Evolutionary conservation across 805 yeast species (phyloP).

Genomic region (Starmerella apicola): DNA sequence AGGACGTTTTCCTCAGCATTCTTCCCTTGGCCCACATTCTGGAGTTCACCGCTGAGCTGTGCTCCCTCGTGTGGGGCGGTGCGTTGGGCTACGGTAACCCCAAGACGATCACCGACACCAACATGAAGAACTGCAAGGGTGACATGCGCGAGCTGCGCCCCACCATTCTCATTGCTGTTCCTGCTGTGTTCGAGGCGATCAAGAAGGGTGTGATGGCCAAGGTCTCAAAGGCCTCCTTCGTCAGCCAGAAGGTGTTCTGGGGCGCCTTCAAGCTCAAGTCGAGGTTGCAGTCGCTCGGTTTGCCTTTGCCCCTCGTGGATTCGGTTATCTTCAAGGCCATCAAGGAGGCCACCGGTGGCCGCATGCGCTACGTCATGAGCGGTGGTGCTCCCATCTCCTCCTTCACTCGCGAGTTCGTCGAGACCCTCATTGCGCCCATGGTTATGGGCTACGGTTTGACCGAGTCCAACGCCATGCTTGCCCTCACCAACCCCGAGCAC

Average conservation of each 20-base stretch:
- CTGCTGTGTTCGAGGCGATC: constrained; percentile 95
- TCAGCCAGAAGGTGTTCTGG: constrained; percentile 80
- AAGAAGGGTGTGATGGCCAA: constrained; percentile 82
- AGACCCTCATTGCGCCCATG: constrained; percentile 70
- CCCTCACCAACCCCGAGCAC: constrained; percentile 50
- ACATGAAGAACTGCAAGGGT: constrained; percentile 74
- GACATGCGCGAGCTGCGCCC: constrained; percentile 83
- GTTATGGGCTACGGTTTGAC: constrained; percentile 93
- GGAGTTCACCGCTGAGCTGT: constrained; percentile 78
- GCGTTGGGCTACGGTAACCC: constrained; percentile 82
- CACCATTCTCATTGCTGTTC: constrained; percentile 94
- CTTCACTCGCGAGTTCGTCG: constrained; percentile 71
- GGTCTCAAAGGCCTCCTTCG: constrained; percentile 49
- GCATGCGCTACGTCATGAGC: constrained; percentile 55
- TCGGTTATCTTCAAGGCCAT: constrained; percentile 69
- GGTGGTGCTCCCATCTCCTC: constrained; percentile 87
- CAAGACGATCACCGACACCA: constrained; percentile 73
- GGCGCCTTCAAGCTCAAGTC: constrained; percentile 63
- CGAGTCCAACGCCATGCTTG: constrained; percentile 84
- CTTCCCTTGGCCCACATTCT: constrained; percentile 94
- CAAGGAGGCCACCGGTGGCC: constrained; percentile 91
- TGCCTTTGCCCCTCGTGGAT: constrained; percentile 74
- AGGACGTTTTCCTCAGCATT: constrained; percentile 72
- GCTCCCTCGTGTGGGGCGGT: constrained; percentile 79
- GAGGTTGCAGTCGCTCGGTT: constrained; percentile 46